phyloP scores from a whole-genome alignment of 306 rosid species.

The Lathyrus oleraceus region DNA sequence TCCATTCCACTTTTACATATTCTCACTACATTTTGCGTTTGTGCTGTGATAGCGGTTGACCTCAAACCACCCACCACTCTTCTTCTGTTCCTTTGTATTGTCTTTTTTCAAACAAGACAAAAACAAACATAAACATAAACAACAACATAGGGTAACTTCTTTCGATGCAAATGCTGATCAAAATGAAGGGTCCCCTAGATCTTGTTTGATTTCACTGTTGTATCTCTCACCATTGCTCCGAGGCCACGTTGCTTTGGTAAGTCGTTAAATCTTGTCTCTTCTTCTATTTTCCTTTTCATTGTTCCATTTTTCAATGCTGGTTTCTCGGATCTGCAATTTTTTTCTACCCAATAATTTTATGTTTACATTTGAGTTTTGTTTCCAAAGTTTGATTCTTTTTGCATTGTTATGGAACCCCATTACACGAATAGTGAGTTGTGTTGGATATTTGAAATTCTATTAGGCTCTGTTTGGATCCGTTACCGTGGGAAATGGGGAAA shows the following conservation, averaged over 20 bases:
- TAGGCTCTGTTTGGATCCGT: slow-evolving; percentile 28
- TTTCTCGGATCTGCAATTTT: slow-evolving; percentile 39
- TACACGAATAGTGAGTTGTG: slow-evolving; percentile 10
- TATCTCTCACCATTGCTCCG: slow-evolving; percentile 33
- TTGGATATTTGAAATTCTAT: slow-evolving; percentile 4
- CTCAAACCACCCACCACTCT: slow-evolving; percentile 35
- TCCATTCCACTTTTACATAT: slow-evolving; percentile 11
- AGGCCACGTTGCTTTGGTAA: slow-evolving; percentile 39
- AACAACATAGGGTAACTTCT: slow-evolving; percentile 1
- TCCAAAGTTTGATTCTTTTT: slow-evolving; percentile 34
- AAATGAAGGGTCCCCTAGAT: slow-evolving; percentile 28
- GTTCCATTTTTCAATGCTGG: slow-evolving; percentile 15
- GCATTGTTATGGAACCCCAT: slow-evolving; percentile 19
- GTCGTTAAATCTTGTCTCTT: slow-evolving; percentile 22
- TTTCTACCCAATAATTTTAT: slow-evolving; percentile 7
- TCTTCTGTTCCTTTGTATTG: slow-evolving; percentile 17
- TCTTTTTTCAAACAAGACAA: slow-evolving; percentile 31
- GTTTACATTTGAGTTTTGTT: slow-evolving; percentile 23
- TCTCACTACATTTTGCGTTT: slow-evolving; percentile 28
- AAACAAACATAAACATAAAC: background rate
- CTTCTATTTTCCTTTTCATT: background rate
- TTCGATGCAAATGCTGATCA: slow-evolving; percentile 10
- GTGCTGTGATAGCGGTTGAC: slow-evolving; percentile 43
- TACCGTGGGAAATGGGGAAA: slow-evolving; percentile 26
- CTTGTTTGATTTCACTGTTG: slow-evolving; percentile 34